Base-by-base conservation (phyloP, 1,284 basidiomycete genomes). In the Kalmanozyma brasiliensis region DNA sequence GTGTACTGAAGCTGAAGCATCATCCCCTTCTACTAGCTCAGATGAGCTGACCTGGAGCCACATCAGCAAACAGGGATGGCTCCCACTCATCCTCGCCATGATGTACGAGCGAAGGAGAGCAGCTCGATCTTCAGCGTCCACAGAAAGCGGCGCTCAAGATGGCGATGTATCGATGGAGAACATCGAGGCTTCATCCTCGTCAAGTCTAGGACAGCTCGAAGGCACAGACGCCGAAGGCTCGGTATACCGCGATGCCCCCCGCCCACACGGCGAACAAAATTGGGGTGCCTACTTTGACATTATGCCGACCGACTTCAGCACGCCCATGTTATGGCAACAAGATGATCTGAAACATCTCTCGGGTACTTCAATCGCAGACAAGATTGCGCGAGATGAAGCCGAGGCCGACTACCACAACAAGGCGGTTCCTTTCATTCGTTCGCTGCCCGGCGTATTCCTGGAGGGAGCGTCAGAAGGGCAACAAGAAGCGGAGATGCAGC, bases 321-420 rank as follows among this genome's bases (percentile, higher is more conserved):
- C 94, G 0, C 93, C 94, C 1, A 98, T 98, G 92, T 96, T 97
- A 82, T 98, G 95, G 96, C 83, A 79, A 26, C 85, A 87, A 1
- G 85, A 86, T 2, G 92, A 97, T 52, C 83, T 95, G 4, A 81
- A 84, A n/a, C 89, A 91, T 75, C 86, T 99, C 8, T 82, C 85
- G 61, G 96, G 93, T 0, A 96, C 94, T 34, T 88, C 89, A 30
- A 88, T 98, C 82, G 17, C 82, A 90, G 92, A 89, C 76, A 94
- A 95, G 82, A 87, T 98, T 67, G 96, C 95, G 2, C 89, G 88
- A 72, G 87, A 87, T 14, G 89, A 94, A 49, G 94, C 92, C 2
- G 91, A 95, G 71, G 84, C 85, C 4, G 89, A 91, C 60, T 98
- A 91, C 78, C 78, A 77, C 24, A 48, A 49, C 17, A 73, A 78